Percentiles rank a stretch among this genome's conserved stretches.
phyloP scores from a whole-genome alignment of 2,329 filamentous ascomycete species.

The Colletotrichum agaves region DNA sequence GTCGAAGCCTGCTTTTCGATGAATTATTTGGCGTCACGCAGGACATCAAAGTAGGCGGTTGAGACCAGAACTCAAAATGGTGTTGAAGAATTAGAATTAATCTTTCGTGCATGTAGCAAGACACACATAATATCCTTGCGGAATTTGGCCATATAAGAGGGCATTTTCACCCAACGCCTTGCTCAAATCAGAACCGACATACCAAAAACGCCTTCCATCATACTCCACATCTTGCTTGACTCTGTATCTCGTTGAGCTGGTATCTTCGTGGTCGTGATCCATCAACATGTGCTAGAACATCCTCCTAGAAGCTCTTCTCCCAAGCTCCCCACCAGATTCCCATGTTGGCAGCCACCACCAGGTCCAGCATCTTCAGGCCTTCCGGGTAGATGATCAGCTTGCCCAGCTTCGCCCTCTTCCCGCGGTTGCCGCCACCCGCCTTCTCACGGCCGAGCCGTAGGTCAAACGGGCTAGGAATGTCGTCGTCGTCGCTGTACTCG shows the following conservation, averaged over 20 bases:
- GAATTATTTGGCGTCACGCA: too few relatives aligned
- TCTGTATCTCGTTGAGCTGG: background rate
- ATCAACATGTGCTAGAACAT: background rate
- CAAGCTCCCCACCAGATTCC: slow-evolving; percentile 94
- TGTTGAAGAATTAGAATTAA: slow-evolving; percentile 7
- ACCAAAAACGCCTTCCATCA: background rate
- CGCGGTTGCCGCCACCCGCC: slow-evolving; percentile 86
- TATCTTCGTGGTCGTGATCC: background rate
- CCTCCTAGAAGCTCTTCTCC: slow-evolving; percentile 62
- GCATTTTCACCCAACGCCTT: slow-evolving; percentile 23
- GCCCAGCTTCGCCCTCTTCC: slow-evolving; percentile 89
- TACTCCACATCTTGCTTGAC: background rate
- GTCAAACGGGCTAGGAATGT: slow-evolving; percentile 64
- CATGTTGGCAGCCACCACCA: slow-evolving; percentile 91
- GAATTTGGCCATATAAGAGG: slow-evolving; percentile 3
- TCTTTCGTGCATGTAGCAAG: background rate
- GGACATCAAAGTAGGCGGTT: too few relatives aligned
- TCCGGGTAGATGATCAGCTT: slow-evolving; percentile 92
- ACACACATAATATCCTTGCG: background rate
- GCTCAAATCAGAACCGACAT: slow-evolving; percentile 13
- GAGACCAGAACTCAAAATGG: too few relatives aligned
- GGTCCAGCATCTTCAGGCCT: slow-evolving; percentile 93
- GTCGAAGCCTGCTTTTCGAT: background rate
- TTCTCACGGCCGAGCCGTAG: slow-evolving; percentile 82
- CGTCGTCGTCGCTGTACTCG: slow-evolving; percentile 51